A percentile compares a stretch with the other conserved stretches of the same genome.
These are phyloP conservation scores for Phoma herbarum DNA, from an alignment of 2,329 filamentous ascomycete species.

Conservation along the genomic window DNA sequence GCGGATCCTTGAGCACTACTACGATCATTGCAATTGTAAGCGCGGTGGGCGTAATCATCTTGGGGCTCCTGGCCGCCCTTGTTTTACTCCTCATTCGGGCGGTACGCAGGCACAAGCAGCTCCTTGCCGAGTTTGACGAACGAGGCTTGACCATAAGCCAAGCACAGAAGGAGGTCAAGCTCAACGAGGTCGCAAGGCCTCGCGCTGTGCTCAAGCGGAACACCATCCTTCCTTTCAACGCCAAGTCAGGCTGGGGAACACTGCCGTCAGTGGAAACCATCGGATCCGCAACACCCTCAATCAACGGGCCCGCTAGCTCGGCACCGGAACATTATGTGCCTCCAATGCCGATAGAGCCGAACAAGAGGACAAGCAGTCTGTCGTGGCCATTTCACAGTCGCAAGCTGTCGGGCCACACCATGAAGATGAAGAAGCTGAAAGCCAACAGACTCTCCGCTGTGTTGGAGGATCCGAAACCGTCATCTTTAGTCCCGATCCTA, in stretches of 20 bases:
- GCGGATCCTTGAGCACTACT: constrained; percentile 34
- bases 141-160: constrained; percentile 41
- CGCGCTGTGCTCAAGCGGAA: constrained; percentile 45
- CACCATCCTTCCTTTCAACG: constrained; percentile 46
- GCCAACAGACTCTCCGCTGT: constrained; percentile 48
- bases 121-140: constrained; percentile 46
- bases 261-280: constrained; percentile 53
- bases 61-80: constrained; percentile 36
- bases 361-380: constrained; percentile 32
- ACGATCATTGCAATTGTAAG: constrained; percentile 37
- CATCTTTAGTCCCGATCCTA: constrained; percentile 36
- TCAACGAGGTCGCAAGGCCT: constrained; percentile 35
- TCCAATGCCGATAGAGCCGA: constrained; percentile 33
- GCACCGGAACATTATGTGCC: constrained; percentile 25
- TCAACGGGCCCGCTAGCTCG: constrained; percentile 29
- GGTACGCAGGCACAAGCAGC: constrained; percentile 39
- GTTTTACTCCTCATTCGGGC: constrained; percentile 41
- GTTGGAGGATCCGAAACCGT: constrained; percentile 51
- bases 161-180: constrained; percentile 30
- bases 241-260: constrained; percentile 52
- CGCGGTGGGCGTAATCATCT: constrained; percentile 37
- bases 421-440: constrained; percentile 42
- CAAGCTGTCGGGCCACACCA: constrained; percentile 34
- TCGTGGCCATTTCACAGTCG: constrained; percentile 45
- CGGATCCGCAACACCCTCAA: constrained; percentile 26